Conservation (phyloP, 352 stramenopile genomes). For the Pythium biforme region DNA sequence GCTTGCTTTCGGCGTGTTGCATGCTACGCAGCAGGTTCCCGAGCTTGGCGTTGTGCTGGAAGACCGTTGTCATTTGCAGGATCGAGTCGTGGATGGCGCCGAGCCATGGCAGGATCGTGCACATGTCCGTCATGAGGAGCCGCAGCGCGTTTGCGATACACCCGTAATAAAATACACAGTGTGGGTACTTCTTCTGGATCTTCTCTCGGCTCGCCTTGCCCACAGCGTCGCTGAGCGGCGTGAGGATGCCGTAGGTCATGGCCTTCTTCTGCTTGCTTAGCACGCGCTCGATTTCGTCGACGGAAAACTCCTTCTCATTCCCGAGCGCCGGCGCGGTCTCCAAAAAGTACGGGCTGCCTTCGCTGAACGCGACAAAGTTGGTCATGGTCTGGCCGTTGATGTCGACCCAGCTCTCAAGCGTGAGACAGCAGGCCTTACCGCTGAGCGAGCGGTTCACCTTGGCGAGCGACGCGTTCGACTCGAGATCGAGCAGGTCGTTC, state of each 20-base stretch:
- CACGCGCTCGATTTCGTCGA: constrained; percentile 50
- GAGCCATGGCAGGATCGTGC: constrained; percentile 51
- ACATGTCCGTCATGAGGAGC: constrained; percentile 53
- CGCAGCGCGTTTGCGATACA: constrained; percentile 49
- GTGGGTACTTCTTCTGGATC: constrained; percentile 56
- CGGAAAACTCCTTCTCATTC: constrained; percentile 29
- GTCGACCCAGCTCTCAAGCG: constrained; percentile 56
- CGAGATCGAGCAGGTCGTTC: constrained; percentile 60
- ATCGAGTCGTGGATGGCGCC: constrained; percentile 37
- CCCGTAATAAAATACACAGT: constrained; percentile 69
- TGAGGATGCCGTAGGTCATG: constrained; percentile 49
- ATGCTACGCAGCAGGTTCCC: constrained; percentile 31
- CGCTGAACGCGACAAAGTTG: constrained; percentile 44
- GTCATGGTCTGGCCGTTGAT: constrained; percentile 38
- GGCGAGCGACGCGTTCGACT: constrained; percentile 40
- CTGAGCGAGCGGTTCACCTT: constrained; percentile 46
- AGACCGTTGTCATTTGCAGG: constrained; percentile 37
- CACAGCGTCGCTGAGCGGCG: constrained; percentile 42
- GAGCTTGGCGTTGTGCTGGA: constrained; percentile 46
- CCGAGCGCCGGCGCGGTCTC: constrained; percentile 27
- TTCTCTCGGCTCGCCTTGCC: constrained; percentile 41
- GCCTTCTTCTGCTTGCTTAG: constrained; percentile 49
- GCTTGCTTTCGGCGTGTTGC: constrained; percentile 25
- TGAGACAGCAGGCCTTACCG: constrained; percentile 52
- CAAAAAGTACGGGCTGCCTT: constrained; percentile 45